Evolutionary conservation across 73 alveolate genomes (phyloP).

Genomic region (Urostyla sp.): DNA sequence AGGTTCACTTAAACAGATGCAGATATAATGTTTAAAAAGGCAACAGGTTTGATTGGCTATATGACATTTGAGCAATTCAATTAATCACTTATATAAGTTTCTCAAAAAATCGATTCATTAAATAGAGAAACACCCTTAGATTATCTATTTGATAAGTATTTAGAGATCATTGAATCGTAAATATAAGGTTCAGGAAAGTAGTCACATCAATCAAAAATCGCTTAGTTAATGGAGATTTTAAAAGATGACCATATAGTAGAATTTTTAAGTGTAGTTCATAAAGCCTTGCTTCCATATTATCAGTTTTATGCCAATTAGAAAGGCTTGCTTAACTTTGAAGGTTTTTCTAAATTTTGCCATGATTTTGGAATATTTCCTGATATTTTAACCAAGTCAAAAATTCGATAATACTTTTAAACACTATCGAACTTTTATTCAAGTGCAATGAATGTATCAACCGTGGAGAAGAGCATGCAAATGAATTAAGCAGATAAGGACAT

Average conservation of each 20-base stretch:
- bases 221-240: constrained; percentile 75
- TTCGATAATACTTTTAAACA: constrained; percentile 70
- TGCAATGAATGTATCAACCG: constrained; percentile 40
- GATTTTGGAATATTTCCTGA: constrained; percentile 88
- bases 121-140: constrained; percentile 29
- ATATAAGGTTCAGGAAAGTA: constrained; percentile 24
- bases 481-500: constrained; percentile 13
- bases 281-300: constrained; percentile 63
- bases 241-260: constrained; percentile 76
- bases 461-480: not conserved
- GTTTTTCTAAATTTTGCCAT: constrained; percentile 76
- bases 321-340: constrained; percentile 67
- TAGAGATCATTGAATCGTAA: constrained; percentile 36
- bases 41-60: constrained; percentile 69
- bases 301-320: constrained; percentile 60
- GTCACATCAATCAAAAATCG: constrained; percentile 52
- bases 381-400: constrained; percentile 69
- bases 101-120: constrained; percentile 42
- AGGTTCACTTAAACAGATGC: constrained; percentile 62
- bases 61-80: constrained; percentile 68
- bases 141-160: constrained; percentile 36
- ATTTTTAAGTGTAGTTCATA: constrained; percentile 75
- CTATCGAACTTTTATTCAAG: constrained; percentile 65
- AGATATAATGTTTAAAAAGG: constrained; percentile 72
- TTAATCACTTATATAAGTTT: constrained; percentile 60